Percentiles rank a stretch among this genome's conserved stretches.
These are phyloP conservation scores for Fraxinus albicans DNA, from an alignment of 305 asterid genomes.

Conservation along the genomic window DNA sequence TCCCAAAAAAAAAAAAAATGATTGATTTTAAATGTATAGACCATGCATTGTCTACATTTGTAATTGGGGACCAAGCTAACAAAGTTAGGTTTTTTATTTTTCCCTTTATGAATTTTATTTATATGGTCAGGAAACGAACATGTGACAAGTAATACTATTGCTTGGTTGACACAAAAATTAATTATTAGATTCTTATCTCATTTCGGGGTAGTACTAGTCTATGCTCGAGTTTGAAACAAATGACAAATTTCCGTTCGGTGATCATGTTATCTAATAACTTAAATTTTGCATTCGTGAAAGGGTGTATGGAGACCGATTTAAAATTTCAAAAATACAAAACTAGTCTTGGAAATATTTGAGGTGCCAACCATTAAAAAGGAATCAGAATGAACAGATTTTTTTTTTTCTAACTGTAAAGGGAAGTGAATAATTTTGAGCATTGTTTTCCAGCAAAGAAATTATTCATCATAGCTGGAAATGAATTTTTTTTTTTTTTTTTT, in stretches of 20 bases:
- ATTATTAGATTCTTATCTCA: neutral
- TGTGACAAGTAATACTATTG: neutral
- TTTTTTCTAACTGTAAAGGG: slow-evolving; percentile 40
- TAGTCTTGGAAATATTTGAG: slow-evolving; percentile 28
- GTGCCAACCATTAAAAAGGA: slow-evolving; percentile 49
- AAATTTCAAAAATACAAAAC: neutral
- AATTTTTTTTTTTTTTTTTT: neutral
- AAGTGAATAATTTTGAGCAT: slow-evolving; percentile 31
- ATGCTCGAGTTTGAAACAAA: neutral
- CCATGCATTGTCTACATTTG: slow-evolving; percentile 31
- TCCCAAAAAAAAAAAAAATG: neutral
- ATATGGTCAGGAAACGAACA: slow-evolving; percentile 8
- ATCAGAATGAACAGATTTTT: slow-evolving; percentile 42
- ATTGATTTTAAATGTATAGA: slow-evolving; percentile 11
- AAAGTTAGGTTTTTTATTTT: slow-evolving; percentile 20
- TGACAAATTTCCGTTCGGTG: neutral
- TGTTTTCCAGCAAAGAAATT: slow-evolving; percentile 50
- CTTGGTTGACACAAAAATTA: neutral
- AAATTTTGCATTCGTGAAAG: neutral
- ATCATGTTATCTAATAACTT: neutral
- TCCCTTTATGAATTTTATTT: slow-evolving; percentile 6
- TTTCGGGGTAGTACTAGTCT: neutral
- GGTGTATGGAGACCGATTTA: neutral
- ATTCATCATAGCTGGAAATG: slow-evolving; percentile 51
- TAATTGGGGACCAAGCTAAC: slow-evolving; percentile 44